Base-by-base conservation (phyloP, 768 basidiomycete genomes). In the Ramaria rubella region DNA sequence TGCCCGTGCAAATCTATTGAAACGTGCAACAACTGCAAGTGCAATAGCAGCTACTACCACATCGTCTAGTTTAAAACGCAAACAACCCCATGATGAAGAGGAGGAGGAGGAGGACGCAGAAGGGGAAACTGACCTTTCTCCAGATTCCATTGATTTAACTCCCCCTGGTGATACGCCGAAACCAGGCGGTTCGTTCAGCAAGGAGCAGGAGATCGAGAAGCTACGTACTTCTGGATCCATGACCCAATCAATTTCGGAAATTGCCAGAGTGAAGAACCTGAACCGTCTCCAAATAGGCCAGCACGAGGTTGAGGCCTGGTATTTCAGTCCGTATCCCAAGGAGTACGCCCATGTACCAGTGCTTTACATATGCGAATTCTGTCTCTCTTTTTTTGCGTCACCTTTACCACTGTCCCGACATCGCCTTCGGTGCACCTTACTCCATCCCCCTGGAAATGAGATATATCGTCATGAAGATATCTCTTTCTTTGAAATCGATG, bases 221-320 rank as follows among this genome's bases (percentile, higher is more conserved):
- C 81, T 98, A 15, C 88, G 96, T 21, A 95, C 94, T 17, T 92
- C 92, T 11, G 96, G 96, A 11, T 97, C 94, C 29, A 98, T 99
- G 94, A 98, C 96, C 4, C 96, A 99, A 72, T 92, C 91, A 48
- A 90, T 97, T 59, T 95, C 93, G 50, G 96, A 99, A 75, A 87
- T 99, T 64, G 89, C 95, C 17, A 86, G 96, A 52, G 96, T 99
- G 65, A 98, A 98, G 77, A 99, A 99, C 69, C 79, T 99, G 63
- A 96, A 98, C 70, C 85, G 90, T 58, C 80, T 99, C 27, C 93
- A 95, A 69, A 98, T 99, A 59, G 96, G 96, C 57, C 84, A 82
- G 68, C 87, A 96, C 75, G 92, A 96, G 73, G 91, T 99, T 63
- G 96, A 99, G 64, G 87, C 96, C n/a, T 99, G 96, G 96, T 99